Conservation (phyloP, 163 green algal genomes). For the Smithsoniella earleae region DNA sequence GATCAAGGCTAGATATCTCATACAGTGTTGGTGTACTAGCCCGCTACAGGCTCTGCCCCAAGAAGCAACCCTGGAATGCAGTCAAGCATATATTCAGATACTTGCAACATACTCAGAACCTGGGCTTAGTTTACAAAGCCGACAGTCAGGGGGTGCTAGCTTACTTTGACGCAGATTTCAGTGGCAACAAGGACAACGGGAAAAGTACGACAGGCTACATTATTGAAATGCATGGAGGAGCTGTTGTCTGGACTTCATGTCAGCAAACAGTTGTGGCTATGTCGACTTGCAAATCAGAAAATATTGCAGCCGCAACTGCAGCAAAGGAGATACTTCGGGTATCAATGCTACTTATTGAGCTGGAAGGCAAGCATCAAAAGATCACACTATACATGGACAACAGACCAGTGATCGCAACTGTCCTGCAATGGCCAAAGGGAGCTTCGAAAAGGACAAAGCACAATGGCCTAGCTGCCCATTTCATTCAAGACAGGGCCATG, state of each 20-base stretch:
- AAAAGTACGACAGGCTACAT: slow-evolving; percentile 39
- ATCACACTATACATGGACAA: slow-evolving; percentile 38
- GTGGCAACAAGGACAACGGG: slow-evolving; percentile 33
- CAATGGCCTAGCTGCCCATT: slow-evolving; percentile 35
- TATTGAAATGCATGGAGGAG: slow-evolving; percentile 36
- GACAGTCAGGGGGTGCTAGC: slow-evolving; percentile 8
- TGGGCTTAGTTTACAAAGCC: slow-evolving; percentile 29
- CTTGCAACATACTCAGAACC: slow-evolving; percentile 9
- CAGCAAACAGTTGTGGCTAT: slow-evolving; percentile 42
- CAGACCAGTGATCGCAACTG: slow-evolving; percentile 34
- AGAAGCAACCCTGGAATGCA: slow-evolving; percentile 21
- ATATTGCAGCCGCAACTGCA: slow-evolving; percentile 41
- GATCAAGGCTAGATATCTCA: too few relatives aligned
- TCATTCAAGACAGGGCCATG: slow-evolving; percentile 29
- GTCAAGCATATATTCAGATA: slow-evolving; percentile 37
- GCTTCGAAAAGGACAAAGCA: slow-evolving; percentile 29
- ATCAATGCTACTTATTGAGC: slow-evolving; percentile 34
- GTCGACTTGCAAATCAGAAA: slow-evolving; percentile 45
- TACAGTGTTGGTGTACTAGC: slow-evolving; percentile 33
- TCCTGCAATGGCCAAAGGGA: neutral
- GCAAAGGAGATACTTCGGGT: slow-evolving; percentile 42
- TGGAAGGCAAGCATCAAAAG: neutral
- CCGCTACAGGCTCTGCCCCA: slow-evolving; percentile 34
- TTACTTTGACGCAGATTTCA: slow-evolving; percentile 42
- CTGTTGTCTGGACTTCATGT: slow-evolving; percentile 39